Percentiles rank a stretch among this genome's conserved stretches.
phyloP scores from a whole-genome alignment of 768 basidiomycete species.

The Podaxis carcinomalis region DNA sequence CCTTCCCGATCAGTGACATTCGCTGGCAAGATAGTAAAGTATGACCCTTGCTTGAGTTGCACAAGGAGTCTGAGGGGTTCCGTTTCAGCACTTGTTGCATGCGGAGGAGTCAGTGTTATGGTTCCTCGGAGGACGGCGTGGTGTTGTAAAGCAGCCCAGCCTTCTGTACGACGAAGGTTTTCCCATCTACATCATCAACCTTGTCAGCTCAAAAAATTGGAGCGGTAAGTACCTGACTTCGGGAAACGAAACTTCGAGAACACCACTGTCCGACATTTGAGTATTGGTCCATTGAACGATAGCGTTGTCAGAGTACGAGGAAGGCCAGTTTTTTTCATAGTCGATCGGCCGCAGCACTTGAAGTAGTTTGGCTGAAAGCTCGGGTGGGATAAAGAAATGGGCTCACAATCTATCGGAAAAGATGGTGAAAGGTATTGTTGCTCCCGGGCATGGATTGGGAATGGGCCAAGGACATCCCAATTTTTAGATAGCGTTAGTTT shows the following conservation, averaged over 20 bases:
- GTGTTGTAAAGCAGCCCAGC: slow-evolving; percentile 86
- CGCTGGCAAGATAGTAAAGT: slow-evolving; percentile 63
- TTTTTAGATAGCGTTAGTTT: slow-evolving; percentile 21
- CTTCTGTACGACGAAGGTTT: slow-evolving; percentile 68
- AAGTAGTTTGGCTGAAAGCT: slow-evolving; percentile 8
- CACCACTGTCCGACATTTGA: slow-evolving; percentile 36
- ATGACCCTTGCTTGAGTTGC: slow-evolving; percentile 67
- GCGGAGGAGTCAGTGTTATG: slow-evolving; percentile 52
- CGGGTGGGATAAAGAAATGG: neutral
- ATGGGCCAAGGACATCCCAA: slow-evolving; percentile 71
- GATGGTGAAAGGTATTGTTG: slow-evolving; percentile 80
- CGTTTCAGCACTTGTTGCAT: slow-evolving; percentile 7
- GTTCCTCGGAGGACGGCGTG: slow-evolving; percentile 65
- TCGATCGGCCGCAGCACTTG: slow-evolving; percentile 51
- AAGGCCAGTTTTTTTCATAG: slow-evolving; percentile 49
- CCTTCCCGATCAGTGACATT: slow-evolving; percentile 14
- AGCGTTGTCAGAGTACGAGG: slow-evolving; percentile 65
- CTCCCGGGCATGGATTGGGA: slow-evolving; percentile 80
- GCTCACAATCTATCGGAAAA: slow-evolving; percentile 62
- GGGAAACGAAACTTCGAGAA: slow-evolving; percentile 61
- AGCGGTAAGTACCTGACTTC: slow-evolving; percentile 40
- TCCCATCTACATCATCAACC: slow-evolving; percentile 52
- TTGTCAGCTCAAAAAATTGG: neutral
- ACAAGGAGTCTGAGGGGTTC: slow-evolving; percentile 38
- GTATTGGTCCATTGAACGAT: slow-evolving; percentile 54